Evolutionary conservation across 495 filamentous ascomycete species (phyloP).

Genomic region (Mytilinidion resinicola): DNA sequence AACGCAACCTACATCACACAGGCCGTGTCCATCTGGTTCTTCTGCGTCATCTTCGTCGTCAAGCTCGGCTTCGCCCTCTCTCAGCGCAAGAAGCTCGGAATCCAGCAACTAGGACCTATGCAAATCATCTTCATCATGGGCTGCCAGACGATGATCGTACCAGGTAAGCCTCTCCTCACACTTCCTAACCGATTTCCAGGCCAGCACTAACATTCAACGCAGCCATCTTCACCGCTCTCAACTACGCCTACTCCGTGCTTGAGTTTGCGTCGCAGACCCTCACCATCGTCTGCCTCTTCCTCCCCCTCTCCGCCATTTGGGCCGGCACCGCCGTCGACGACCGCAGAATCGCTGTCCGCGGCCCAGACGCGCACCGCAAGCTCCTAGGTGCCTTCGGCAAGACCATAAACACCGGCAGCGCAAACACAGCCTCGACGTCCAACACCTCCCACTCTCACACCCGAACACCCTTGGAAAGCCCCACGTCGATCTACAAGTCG

Average conservation of each 20-base stretch:
- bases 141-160: conserved; percentile 71
- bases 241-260: conserved; percentile 46
- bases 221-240: conserved; percentile 65
- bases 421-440: no score
- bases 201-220: conserved; percentile 11
- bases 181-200: not conserved
- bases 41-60: conserved; percentile 62
- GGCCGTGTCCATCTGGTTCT: conserved; percentile 66
- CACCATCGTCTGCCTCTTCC: conserved; percentile 63
- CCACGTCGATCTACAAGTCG: no score
- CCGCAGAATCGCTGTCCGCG: conserved; percentile 4
- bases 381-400: conserved; percentile 12
- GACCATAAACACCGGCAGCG: no score
- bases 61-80: conserved; percentile 61
- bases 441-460: no score
- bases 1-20: conserved; percentile 49
- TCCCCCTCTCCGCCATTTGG: conserved; percentile 79
- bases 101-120: conserved; percentile 59
- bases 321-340: conserved; percentile 45
- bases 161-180: conserved; percentile 48
- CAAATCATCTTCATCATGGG: conserved; percentile 69
- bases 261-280: conserved; percentile 55
- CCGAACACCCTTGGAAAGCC: no score
- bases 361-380: conserved; percentile 16
- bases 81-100: conserved; percentile 50